Conservation (phyloP, 352 stramenopile genomes). For the Pythium aristosporum region DNA sequence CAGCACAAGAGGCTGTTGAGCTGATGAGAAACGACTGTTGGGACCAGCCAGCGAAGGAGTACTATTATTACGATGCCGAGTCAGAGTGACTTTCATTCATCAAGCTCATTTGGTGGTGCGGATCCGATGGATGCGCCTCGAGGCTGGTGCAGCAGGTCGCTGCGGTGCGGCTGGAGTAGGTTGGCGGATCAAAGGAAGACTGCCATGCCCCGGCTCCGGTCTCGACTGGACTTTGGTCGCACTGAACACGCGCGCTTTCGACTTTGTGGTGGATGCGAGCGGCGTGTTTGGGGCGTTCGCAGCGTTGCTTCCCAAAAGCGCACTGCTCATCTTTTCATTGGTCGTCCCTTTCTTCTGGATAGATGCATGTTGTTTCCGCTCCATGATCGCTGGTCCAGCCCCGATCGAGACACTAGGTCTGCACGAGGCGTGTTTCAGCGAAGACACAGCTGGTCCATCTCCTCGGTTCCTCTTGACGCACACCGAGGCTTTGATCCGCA, state of each 20-base stretch:
- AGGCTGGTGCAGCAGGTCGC: background rate
- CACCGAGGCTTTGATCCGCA: background rate
- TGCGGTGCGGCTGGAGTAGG: background rate
- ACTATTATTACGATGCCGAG: background rate
- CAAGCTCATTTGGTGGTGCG: background rate
- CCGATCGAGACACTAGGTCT: background rate
- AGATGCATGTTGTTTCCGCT: background rate
- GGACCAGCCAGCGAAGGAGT: background rate
- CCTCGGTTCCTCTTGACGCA: background rate
- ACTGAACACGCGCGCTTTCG: background rate
- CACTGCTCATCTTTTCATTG: background rate
- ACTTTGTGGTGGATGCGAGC: background rate
- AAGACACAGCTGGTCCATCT: background rate
- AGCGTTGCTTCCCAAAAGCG: background rate
- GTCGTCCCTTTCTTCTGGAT: background rate
- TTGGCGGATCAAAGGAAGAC: conserved; percentile 8
- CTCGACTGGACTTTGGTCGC: conserved; percentile 3
- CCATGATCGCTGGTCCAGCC: background rate
- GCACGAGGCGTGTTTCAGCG: background rate
- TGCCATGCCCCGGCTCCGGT: background rate
- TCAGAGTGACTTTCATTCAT: background rate
- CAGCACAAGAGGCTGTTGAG: background rate
- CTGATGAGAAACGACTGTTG: conserved; percentile 9
- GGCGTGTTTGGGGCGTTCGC: background rate
- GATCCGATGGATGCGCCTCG: background rate